Evolutionary conservation across 2,329 filamentous ascomycete genomes (phyloP), one percentile per base, ranked within the genome.

Genomic region (Rhynchosporium graminicola): DNA sequence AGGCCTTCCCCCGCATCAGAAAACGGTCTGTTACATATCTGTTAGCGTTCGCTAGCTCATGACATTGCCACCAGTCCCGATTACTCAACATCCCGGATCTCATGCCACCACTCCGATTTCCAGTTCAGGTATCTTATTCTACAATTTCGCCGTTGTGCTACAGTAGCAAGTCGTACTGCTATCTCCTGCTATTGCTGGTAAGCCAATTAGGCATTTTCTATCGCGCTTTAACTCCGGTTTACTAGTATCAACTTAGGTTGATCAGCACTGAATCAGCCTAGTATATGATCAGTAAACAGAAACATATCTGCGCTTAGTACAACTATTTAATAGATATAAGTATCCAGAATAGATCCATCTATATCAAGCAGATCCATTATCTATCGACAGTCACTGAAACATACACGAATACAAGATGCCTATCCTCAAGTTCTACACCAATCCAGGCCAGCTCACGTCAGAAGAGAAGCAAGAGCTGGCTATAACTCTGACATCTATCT

Each of bases 361-460:
- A 9, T 29, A 7, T 4, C 13, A 4, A 8, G 5, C 12, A 29
- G 3, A 20, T 31, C 9, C 26, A 48, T 4, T 36, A 36, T 36
- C 46, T 33, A 10, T 33, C 42, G 4, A 36, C 29, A 26, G 3
- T 45, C 26, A 28, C 28, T 10, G n/a, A 13, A 31, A 13, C 4
- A 3, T 33, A 8, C 33, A 28, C 5, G 1, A 40, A n/a, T 2
- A 38, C 42, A 51, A 36, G 0, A 69, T 69, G 67, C 67, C 65
- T 12, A 36, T 66, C 9, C 64, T 67, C 31, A 59, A 68, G 57
- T 65, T 69, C 54, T 69, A 67, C 43, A 65, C 47, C 40, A 60
- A 26, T 13, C 52, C 58, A 5, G 55, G 54, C 20, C 67, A 69
- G 46, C 59, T 69, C 8, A 63, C 65, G 1, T 15, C 51, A 3